Conservation (phyloP, 805 yeast species). For the Saccharomycopsis selenospora region DNA sequence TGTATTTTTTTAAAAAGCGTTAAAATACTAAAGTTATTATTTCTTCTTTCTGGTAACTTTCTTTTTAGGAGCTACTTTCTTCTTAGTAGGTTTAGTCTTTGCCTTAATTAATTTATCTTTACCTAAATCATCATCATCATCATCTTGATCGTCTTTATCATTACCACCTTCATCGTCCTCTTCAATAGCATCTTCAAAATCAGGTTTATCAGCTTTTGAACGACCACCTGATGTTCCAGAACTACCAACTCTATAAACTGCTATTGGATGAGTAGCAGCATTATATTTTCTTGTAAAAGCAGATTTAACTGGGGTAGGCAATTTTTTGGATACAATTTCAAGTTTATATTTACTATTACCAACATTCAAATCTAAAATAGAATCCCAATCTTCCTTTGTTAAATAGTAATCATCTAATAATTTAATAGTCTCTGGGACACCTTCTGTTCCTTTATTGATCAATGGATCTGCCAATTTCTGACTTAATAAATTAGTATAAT, state of each 20-base stretch:
- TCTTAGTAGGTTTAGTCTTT: conserved; percentile 26
- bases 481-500: conserved; percentile 62
- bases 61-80: conserved; percentile 20
- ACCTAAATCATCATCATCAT: conserved; percentile 41
- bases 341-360: conserved; percentile 40
- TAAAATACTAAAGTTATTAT: neutral
- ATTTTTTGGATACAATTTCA: conserved; percentile 46
- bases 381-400: conserved; percentile 90
- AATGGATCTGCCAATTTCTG: conserved; percentile 55
- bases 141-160: conserved; percentile 37
- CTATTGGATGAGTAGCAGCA: conserved; percentile 68
- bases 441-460: conserved; percentile 47
- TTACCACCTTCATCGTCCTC: conserved; percentile 37
- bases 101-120: conserved; percentile 61
- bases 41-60: conserved; percentile 4
- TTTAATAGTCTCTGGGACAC: conserved; percentile 57
- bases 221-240: conserved; percentile 30
- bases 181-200: conserved; percentile 59
- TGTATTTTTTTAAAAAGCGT: too few relatives aligned
- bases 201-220: conserved; percentile 42
- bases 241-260: conserved; percentile 69
- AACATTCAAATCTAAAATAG: conserved; percentile 72
- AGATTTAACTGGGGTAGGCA: conserved; percentile 73
- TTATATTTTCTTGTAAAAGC: conserved; percentile 86
- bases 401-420: conserved; percentile 78